Percentiles rank a stretch among this genome's conserved stretches.
These are phyloP conservation scores for Elsinoe arachidis DNA, from an alignment of 2,329 filamentous ascomycete species.

Conservation along the genomic window DNA sequence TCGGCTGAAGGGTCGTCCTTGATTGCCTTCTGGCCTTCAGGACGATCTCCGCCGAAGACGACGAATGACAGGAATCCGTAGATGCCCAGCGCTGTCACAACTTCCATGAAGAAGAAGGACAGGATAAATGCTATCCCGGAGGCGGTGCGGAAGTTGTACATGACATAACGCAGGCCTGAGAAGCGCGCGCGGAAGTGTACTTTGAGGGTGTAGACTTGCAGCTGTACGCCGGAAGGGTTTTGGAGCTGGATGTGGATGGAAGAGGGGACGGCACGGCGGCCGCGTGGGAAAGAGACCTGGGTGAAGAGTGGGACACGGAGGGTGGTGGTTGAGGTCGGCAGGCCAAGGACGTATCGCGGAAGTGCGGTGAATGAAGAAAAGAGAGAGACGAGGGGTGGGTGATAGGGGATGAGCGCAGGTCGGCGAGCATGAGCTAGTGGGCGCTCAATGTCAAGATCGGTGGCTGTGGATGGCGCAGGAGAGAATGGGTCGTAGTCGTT, in stretches of 20 bases:
- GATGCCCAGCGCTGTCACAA: constrained; percentile 55
- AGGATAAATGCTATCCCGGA: constrained; percentile 60
- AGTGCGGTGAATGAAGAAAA: constrained; percentile 55
- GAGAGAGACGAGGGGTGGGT: constrained; percentile 58
- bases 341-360: constrained; percentile 60
- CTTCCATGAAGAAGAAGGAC: constrained; percentile 69
- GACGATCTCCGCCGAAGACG: constrained; percentile 22
- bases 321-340: constrained; percentile 53
- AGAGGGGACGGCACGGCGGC: constrained; percentile 44
- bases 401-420: constrained; percentile 71
- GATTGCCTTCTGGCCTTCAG: constrained; percentile 15
- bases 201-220: constrained; percentile 67
- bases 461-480: constrained; percentile 13
- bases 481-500: not conserved
- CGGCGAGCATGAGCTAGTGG: constrained; percentile 50
- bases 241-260: constrained; percentile 59
- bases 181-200: constrained; percentile 68
- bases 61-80: constrained; percentile 51
- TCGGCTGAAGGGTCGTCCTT: constrained; percentile 15
- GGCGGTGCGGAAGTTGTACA: constrained; percentile 72
- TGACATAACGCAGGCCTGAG: constrained; percentile 67
- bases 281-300: constrained; percentile 54
- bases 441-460: constrained; percentile 15
- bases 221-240: constrained; percentile 37
- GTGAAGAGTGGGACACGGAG: constrained; percentile 67